Evolutionary conservation across 257 asterid genomes (phyloP), one percentile per base, ranked within the genome.

Genomic region (Solanum arcanum): DNA sequence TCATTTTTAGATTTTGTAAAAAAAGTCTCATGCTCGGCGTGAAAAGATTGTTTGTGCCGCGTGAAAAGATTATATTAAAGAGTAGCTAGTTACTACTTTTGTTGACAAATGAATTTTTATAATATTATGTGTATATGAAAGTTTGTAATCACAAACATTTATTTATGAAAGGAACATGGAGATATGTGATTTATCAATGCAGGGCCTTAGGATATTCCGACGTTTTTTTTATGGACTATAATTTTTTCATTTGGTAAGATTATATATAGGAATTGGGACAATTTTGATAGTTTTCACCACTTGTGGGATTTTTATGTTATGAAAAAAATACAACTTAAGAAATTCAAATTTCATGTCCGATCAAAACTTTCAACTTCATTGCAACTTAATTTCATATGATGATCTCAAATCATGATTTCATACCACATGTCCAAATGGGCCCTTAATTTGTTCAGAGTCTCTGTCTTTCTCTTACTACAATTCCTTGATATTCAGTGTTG

Each of bases 401-500:
- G 64, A 56, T 20, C 25, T 56, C 64, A 56, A 56, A 56, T 56
- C 64, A 56, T 56, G 11, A 23, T 62, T 62, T 23, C 69, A 62
- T 62, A 62, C 6, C 31, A 12, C 15, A 60, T 23, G 31, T 62
- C 69, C 69, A 62, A 23, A 62, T 14, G 15, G 12, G 29, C 69
- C 31, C 6, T 23, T 62, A 62, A 10, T 47, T 29, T 80, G 85
- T 76, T 62, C 72, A 21, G 56, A 37, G 42, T 70, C 27, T 73
- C 27, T 41, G 42, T 83, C 47, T 60, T 27, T 46, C 42, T 56
- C 80, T 80, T 66, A 78, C 68, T 39, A 25, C 37, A 86, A 33
- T 86, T 70, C 74, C 56, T 89, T 90, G 75, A 60, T 85, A 35
- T 91, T 91, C 89, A 96, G 98, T 91, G 99, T 96, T 90, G 99